A percentile compares a stretch with the other conserved stretches of the same genome.
Evolutionary conservation across 257 asterid species (phyloP).

Genomic region (Solanum chmielewskii): DNA sequence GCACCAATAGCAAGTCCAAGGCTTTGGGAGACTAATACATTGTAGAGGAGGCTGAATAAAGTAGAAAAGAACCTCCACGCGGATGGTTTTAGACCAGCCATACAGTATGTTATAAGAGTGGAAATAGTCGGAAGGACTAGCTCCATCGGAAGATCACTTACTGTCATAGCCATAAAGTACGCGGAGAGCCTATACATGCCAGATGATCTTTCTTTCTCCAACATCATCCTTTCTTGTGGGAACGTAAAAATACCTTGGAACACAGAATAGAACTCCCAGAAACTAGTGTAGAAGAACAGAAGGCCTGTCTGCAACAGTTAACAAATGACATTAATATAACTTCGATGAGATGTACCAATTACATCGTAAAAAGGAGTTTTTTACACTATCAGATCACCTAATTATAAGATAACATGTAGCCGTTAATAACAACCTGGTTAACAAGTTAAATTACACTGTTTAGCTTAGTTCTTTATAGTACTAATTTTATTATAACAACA

Average conservation of each 20-base stretch:
- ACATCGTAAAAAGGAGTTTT: not conserved
- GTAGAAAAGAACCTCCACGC: constrained; percentile 27
- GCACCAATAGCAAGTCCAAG: constrained; percentile 83
- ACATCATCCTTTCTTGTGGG: constrained; percentile 61
- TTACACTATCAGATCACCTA: not conserved
- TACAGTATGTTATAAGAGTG: constrained; percentile 51
- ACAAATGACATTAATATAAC: not conserved
- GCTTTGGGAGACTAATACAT: constrained; percentile 55
- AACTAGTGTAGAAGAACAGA: constrained; percentile 43
- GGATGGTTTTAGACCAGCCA: constrained; percentile 54
- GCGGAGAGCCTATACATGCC: constrained; percentile 84
- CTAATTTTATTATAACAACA: not conserved
- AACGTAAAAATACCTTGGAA: constrained; percentile 71
- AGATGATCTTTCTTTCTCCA: constrained; percentile 59
- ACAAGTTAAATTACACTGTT: not conserved
- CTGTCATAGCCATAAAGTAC: constrained; percentile 62
- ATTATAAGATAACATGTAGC: not conserved
- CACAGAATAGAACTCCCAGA: constrained; percentile 78
- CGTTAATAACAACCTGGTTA: not conserved
- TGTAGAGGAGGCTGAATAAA: constrained; percentile 26
- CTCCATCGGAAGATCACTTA: constrained; percentile 77
- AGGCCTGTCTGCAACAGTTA: constrained; percentile 44
- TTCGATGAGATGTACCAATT: not conserved
- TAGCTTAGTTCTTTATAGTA: not conserved
- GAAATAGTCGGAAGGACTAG: constrained; percentile 60